Evolutionary conservation across 2,329 filamentous ascomycete species (phyloP).

Genomic region (Arachnomyces sp.): DNA sequence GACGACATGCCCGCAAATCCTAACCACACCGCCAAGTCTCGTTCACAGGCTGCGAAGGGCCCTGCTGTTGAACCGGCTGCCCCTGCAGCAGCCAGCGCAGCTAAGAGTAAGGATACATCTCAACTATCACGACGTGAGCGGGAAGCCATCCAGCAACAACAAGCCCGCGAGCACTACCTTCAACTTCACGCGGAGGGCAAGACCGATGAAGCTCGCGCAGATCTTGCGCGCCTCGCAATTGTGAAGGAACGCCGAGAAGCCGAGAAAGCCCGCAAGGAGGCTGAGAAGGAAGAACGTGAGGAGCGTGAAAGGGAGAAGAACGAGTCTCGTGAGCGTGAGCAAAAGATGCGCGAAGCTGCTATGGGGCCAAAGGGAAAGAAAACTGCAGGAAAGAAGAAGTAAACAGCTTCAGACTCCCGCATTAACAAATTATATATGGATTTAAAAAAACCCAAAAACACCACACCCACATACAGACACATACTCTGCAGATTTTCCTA

Average conservation of each 20-base stretch:
- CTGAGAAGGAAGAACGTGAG: conserved; percentile 52
- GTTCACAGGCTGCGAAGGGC: conserved; percentile 62
- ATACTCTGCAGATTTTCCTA: too few species aligned
- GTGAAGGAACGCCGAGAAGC: conserved; percentile 81
- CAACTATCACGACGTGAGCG: conserved; percentile 61
- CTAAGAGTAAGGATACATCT: conserved; percentile 44
- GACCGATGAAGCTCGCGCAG: conserved; percentile 88
- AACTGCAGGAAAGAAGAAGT: conserved; percentile 25
- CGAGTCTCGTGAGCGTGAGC: conserved; percentile 30
- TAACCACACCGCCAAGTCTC: conserved; percentile 65
- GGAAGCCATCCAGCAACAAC: conserved; percentile 76
- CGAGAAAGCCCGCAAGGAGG: conserved; percentile 75
- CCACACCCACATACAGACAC: too few species aligned
- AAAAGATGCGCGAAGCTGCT: conserved; percentile 32
- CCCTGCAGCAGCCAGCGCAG: conserved; percentile 36
- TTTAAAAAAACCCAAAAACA: too few species aligned
- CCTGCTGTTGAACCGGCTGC: conserved; percentile 55
- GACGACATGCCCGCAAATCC: conserved; percentile 66
- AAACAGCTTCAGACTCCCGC: neutral
- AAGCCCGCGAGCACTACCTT: conserved; percentile 83
- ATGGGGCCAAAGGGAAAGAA: conserved; percentile 25
- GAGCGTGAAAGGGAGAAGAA: conserved; percentile 31
- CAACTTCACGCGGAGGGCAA: conserved; percentile 91
- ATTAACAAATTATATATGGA: too few species aligned
- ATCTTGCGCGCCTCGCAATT: conserved; percentile 72